Conservation (phyloP, 306 rosid species). For the Fagus sylvatica region DNA sequence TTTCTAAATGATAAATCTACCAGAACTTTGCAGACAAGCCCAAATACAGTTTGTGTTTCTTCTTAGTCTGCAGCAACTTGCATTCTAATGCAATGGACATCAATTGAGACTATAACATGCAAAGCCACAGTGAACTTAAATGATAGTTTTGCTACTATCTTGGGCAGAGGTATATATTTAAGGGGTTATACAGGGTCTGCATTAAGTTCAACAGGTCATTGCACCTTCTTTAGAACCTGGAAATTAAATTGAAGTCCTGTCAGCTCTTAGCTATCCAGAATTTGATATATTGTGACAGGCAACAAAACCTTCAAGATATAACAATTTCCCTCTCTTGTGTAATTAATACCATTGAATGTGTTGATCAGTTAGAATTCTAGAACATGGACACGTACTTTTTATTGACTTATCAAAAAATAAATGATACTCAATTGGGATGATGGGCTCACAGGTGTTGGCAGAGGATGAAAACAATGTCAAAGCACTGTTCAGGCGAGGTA, state of each 20-base stretch:
- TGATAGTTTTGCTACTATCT: too few species aligned
- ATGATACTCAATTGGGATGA: neutral
- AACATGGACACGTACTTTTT: neutral
- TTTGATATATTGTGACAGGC: neutral
- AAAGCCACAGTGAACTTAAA: neutral
- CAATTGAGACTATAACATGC: neutral
- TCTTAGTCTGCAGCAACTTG: neutral
- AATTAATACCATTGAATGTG: neutral
- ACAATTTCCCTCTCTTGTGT: neutral
- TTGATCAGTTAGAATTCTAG: neutral
- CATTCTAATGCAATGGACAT: neutral
- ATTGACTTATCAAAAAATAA: neutral
- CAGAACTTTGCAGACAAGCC: neutral
- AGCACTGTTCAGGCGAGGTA: constrained; percentile 88
- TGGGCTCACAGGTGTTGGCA: constrained; percentile 61
- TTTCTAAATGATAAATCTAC: neutral
- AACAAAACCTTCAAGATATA: neutral
- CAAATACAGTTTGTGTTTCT: neutral
- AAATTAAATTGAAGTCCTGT: neutral
- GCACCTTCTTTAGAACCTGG: neutral
- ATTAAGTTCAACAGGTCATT: neutral
- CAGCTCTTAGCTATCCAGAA: neutral
- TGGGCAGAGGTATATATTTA: too few species aligned
- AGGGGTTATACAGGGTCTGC: neutral
- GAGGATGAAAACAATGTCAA: constrained; percentile 86